phyloP scores from a whole-genome alignment of 129 eudicot genomes.

The Ambrosia trifida region DNA sequence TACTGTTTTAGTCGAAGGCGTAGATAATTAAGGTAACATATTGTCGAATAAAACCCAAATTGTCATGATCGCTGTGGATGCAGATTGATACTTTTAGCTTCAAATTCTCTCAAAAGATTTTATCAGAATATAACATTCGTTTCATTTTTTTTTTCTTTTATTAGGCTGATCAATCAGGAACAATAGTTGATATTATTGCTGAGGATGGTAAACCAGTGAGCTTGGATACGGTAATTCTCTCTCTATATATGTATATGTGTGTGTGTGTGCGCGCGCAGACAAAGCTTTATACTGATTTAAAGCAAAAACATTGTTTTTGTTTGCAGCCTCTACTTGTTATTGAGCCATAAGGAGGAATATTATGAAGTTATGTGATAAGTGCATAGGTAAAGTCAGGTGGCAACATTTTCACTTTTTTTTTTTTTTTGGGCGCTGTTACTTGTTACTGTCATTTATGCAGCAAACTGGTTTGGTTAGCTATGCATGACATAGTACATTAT shows the following conservation, averaged over 20 bases:
- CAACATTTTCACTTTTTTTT: slow-evolving; percentile 21
- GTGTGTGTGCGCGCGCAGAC: not conserved
- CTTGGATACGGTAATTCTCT: slow-evolving; percentile 49
- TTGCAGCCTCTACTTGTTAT: slow-evolving; percentile 71
- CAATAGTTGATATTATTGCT: slow-evolving; percentile 54
- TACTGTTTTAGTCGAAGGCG: too few relatives aligned
- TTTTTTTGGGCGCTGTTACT: not conserved
- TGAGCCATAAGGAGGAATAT: slow-evolving; percentile 53
- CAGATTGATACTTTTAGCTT: not conserved
- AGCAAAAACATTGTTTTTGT: not conserved
- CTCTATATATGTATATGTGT: not conserved
- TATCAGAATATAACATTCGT: not conserved
- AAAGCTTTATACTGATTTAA: not conserved
- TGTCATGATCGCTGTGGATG: not conserved
- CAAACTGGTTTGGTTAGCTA: slow-evolving; percentile 15
- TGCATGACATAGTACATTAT: not conserved
- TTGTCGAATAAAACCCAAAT: too few relatives aligned
- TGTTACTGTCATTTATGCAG: slow-evolving; percentile 24
- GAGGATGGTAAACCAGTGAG: slow-evolving; percentile 82
- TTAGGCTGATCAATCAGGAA: slow-evolving; percentile 76
- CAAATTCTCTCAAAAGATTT: too few relatives aligned
- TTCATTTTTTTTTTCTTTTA: slow-evolving; percentile 2
- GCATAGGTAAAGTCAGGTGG: slow-evolving; percentile 19
- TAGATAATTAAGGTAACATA: too few relatives aligned
- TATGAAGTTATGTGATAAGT: slow-evolving; percentile 21